These are phyloP conservation scores for Thinopyrum elongatum DNA, from an alignment of 176 grass and related monocot genomes.

Conservation along the genomic window DNA sequence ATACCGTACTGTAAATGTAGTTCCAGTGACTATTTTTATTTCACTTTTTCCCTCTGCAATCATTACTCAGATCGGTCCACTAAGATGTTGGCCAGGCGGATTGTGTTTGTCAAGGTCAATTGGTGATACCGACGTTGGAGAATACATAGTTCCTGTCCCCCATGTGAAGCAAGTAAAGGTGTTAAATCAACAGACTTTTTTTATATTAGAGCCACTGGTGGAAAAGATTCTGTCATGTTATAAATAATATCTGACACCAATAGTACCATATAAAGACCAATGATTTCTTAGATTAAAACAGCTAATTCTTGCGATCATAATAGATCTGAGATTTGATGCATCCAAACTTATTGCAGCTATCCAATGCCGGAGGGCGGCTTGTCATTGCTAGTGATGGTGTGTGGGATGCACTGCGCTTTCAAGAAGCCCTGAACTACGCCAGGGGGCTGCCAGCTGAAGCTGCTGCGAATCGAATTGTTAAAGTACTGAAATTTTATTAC, in stretches of 20 bases:
- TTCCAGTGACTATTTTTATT: slow-evolving; percentile 20
- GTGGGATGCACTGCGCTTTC: slow-evolving; percentile 75
- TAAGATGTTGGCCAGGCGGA: slow-evolving; percentile 99
- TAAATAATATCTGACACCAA: slow-evolving; percentile 28
- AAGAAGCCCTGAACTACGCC: slow-evolving; percentile 72
- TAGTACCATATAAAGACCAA: slow-evolving; percentile 15
- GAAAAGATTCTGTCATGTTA: slow-evolving; percentile 28
- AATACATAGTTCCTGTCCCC: slow-evolving; percentile 95
- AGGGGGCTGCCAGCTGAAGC: slow-evolving; percentile 81
- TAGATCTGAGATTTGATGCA: slow-evolving; percentile 30
- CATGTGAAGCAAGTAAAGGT: slow-evolving; percentile 99
- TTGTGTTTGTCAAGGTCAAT: slow-evolving; percentile 99
- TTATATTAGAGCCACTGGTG: slow-evolving; percentile 9
- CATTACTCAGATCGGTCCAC: slow-evolving; percentile 81
- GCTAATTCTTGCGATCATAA: slow-evolving; percentile 4
- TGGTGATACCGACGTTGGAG: slow-evolving; percentile 89
- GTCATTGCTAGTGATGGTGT: slow-evolving; percentile 93
- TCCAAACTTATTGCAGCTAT: slow-evolving; percentile 59
- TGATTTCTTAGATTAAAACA: slow-evolving; percentile 20
- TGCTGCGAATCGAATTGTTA: slow-evolving; percentile 79
- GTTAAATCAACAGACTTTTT: not conserved
- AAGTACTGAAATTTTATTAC: slow-evolving; percentile 47
- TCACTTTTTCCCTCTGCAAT: slow-evolving; percentile 18
- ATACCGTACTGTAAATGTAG: slow-evolving; percentile 8
- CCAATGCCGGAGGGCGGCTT: slow-evolving; percentile 84